Conservation (phyloP, 2,329 filamentous ascomycete genomes). For the Graphiopsis chlorocephala region DNA sequence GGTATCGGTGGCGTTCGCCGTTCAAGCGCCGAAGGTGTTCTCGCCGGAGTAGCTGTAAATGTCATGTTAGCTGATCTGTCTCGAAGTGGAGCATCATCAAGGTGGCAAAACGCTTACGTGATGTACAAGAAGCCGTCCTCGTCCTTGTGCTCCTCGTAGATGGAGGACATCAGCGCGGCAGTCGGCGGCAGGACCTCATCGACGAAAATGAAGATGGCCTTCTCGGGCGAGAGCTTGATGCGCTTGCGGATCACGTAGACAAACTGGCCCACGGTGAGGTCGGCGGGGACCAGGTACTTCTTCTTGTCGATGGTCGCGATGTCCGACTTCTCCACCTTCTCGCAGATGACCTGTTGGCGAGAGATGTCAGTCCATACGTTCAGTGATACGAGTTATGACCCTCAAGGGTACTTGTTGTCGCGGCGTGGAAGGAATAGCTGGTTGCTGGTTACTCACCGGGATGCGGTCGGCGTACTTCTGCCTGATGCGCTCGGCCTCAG, state of each 20-base stretch:
- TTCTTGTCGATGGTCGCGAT: conserved; percentile 99
- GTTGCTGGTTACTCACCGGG: conserved; percentile 65
- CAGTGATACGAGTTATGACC: conserved; percentile 1
- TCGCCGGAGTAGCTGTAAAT: conserved; percentile 79
- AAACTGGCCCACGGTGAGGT: conserved; percentile 98
- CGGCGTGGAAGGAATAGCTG: conserved; percentile 6
- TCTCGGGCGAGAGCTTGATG: conserved; percentile 98
- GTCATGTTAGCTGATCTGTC: conserved; percentile 21
- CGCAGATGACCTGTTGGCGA: conserved; percentile 81
- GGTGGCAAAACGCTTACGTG: conserved; percentile 59
- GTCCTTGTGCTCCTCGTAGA: conserved; percentile 98
- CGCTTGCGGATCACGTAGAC: conserved; percentile 99
- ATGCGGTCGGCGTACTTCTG: conserved; percentile 99
- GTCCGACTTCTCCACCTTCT: conserved; percentile 99
- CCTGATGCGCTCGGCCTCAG: conserved; percentile 97
- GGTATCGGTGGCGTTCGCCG: conserved; percentile 10
- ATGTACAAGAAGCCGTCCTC: conserved; percentile 94
- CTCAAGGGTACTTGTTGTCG: conserved; percentile 7
- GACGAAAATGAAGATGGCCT: conserved; percentile 99
- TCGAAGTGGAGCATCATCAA: background rate
- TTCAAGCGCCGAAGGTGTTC: conserved; percentile 80
- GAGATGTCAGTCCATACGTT: background rate
- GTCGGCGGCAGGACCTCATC: conserved; percentile 96
- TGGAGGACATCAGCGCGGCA: conserved; percentile 96
- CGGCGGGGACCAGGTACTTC: conserved; percentile 97